phyloP scores from a whole-genome alignment of 1,284 basidiomycete species.

The Trichosporon inkin region DNA sequence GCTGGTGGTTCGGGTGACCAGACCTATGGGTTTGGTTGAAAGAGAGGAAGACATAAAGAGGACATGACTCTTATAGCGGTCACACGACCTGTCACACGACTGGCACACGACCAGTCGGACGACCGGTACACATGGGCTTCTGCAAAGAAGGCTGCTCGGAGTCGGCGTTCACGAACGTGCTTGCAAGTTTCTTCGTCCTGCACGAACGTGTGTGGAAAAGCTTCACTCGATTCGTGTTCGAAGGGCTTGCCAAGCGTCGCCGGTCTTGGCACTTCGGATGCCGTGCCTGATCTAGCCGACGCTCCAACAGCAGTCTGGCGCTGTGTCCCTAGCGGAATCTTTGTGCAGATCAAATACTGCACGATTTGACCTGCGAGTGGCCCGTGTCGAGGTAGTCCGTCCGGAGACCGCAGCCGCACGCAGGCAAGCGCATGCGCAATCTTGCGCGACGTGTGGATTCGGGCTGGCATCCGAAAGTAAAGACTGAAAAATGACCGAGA shows the following conservation, averaged over 20 bases:
- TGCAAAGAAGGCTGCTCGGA: neutral
- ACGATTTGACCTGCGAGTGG: neutral
- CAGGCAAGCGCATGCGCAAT: neutral
- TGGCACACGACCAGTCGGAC: slow-evolving; percentile 7
- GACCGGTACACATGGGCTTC: neutral
- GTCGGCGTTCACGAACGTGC: neutral
- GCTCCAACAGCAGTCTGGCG: neutral
- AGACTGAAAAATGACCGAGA: too few species aligned
- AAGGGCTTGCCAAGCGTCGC: neutral
- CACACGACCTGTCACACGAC: slow-evolving; percentile 4
- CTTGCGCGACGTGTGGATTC: neutral
- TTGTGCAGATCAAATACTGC: neutral
- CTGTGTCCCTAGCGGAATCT: too few species aligned
- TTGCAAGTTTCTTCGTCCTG: neutral
- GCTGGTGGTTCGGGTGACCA: neutral
- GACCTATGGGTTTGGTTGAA: neutral
- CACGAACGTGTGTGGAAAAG: slow-evolving; percentile 2
- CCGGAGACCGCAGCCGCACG: neutral
- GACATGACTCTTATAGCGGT: neutral
- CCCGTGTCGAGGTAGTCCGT: neutral
- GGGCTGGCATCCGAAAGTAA: too few species aligned
- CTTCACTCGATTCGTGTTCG: neutral
- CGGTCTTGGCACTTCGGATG: neutral
- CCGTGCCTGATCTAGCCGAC: neutral
- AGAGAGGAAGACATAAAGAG: neutral